Base-by-base conservation (phyloP, 2,329 filamentous ascomycete species). In the Botrytis porri region DNA sequence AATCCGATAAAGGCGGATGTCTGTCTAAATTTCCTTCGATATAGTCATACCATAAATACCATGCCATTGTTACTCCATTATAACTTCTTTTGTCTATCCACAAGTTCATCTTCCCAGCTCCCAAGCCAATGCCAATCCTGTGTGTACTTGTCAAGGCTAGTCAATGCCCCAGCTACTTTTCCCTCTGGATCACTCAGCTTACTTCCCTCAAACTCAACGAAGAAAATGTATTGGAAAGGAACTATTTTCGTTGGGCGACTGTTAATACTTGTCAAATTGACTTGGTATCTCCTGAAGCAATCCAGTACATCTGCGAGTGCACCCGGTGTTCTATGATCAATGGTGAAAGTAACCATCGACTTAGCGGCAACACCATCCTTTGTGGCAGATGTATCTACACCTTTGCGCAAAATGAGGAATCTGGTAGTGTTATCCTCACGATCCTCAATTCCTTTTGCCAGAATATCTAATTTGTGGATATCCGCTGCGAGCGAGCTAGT, bases 171-270 rank as follows among this genome's bases (percentile, higher is more conserved):
- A 73, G 88, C 85, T 25, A 94, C 90, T 74, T 85, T 84, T 5
- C 86, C 87, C 70, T 86, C 85, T 3, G 85, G 84, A 77, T 89
- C 88, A 66, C 83, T 81, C 72, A 81, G 78, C 76, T 83, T 83
- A 80, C 89, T 86, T 1, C 92, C 91, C 81, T 92, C 88, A 78
- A 97, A 94, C 84, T 98, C 95, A 43, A 98, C 90, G 80, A 98
- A 95, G 84, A 98, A 98, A 54, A 98, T 88, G 83, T 98, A 98
- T 81, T 97, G 90, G 88, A 97, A 98, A 32, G 92, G 89, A 77
- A 85, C 84, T 57, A 87, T 84, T 72, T 92, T 87, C 78, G 93
- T 94, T 8, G 95, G 95, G 76, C 95, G 84, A 76, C 93, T 94
- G 81, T 94, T 95, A 82, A 98, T 97, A 81, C 92, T 95, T 43